These are phyloP conservation scores for Lipomyces mesembrius DNA, from an alignment of 805 yeast genomes.

Conservation along the genomic window DNA sequence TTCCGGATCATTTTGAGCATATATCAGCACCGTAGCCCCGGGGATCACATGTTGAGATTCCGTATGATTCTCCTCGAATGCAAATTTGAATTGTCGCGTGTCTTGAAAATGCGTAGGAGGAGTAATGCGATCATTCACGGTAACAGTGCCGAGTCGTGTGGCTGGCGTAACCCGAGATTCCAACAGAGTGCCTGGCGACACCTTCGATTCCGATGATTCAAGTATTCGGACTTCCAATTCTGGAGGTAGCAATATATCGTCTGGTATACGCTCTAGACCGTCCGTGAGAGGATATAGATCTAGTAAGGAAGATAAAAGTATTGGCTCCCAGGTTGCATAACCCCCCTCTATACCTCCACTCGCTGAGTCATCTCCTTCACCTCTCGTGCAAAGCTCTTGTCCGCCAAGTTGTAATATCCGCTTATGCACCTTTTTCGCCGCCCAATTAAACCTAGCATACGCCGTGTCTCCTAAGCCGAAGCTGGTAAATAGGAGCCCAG, in stretches of 20 bases:
- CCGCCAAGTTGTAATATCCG: conserved; percentile 85
- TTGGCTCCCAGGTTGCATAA: conserved; percentile 68
- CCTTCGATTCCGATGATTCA: conserved; percentile 16
- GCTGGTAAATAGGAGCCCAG: conserved; percentile 65
- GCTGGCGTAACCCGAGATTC: conserved; percentile 12
- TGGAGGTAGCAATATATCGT: conserved; percentile 50
- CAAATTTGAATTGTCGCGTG: conserved; percentile 66
- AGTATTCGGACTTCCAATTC: conserved; percentile 44
- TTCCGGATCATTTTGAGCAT: conserved; percentile 68
- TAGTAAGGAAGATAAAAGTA: conserved; percentile 42
- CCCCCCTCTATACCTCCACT: conserved; percentile 73
- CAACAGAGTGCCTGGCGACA: background rate
- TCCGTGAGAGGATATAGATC: conserved; percentile 31
- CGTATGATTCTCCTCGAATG: conserved; percentile 23
- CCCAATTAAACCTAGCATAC: conserved; percentile 85
- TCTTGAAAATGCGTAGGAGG: conserved; percentile 82
- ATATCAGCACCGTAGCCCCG: conserved; percentile 81
- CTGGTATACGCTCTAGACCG: conserved; percentile 44
- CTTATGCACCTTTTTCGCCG: conserved; percentile 79
- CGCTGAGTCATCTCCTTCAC: conserved; percentile 88
- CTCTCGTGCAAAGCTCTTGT: conserved; percentile 65
- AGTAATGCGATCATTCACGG: conserved; percentile 65
- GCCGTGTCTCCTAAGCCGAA: conserved; percentile 95
- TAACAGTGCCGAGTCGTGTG: conserved; percentile 53
- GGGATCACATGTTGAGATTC: conserved; percentile 50